Conservation (phyloP, 129 eudicot species). For the Helichrysum umbraculigerum region DNA sequence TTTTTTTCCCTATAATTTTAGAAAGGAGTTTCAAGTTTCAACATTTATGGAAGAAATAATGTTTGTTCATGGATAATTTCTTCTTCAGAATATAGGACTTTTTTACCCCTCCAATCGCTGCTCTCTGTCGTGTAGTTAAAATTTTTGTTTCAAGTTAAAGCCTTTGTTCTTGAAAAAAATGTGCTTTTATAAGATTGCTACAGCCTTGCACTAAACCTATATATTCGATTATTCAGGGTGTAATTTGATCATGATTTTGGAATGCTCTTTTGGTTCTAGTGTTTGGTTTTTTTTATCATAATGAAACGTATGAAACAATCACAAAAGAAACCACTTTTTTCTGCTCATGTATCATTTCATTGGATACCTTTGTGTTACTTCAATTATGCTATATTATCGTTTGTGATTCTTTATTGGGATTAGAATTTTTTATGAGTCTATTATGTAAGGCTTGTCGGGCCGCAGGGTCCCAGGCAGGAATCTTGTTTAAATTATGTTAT, state of each 20-base stretch:
- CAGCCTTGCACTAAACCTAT: neutral
- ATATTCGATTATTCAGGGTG: neutral
- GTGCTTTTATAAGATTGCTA: neutral
- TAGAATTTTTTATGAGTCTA: neutral
- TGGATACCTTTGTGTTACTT: conserved; percentile 41
- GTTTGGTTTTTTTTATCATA: conserved; percentile 10
- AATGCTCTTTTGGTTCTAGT: conserved; percentile 35
- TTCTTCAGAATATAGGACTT: neutral
- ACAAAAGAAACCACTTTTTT: conserved; percentile 4
- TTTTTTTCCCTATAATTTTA: too few relatives aligned
- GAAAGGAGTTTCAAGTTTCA: neutral
- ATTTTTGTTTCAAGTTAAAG: neutral
- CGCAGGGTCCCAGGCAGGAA: conserved; percentile 23
- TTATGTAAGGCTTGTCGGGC: conserved; percentile 20
- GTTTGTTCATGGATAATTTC: neutral
- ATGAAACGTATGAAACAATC: neutral
- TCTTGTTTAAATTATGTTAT: conserved; percentile 22
- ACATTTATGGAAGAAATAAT: conserved; percentile 10
- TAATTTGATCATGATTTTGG: conserved; percentile 3
- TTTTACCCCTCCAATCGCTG: neutral
- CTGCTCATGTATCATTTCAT: conserved; percentile 20
- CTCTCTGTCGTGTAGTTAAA: neutral
- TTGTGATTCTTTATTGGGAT: conserved; percentile 32
- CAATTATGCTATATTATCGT: conserved; percentile 30
- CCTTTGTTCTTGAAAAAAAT: neutral